These are phyloP conservation scores for Pisolithus tinctorius DNA, from an alignment of 768 basidiomycete genomes.

Conservation along the genomic window DNA sequence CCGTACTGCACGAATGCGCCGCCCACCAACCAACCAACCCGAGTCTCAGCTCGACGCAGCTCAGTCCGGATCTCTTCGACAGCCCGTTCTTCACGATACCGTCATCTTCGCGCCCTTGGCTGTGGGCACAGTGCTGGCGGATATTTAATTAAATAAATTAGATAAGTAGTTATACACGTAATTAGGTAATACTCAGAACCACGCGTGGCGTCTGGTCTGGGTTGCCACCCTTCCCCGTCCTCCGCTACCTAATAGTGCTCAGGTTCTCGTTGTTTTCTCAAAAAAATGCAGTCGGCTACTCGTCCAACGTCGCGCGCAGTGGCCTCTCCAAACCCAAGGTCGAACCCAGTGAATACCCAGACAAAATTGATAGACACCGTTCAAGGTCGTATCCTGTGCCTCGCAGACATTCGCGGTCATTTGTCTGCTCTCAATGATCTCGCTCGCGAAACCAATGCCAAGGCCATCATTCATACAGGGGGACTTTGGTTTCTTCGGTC, in stretches of 20 bases:
- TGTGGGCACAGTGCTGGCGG: background rate
- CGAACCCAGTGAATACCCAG: conserved; percentile 59
- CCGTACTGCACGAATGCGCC: background rate
- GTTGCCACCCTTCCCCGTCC: background rate
- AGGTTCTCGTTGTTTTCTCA: conserved; percentile 1
- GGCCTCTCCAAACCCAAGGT: conserved; percentile 47
- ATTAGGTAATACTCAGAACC: conserved; percentile 19
- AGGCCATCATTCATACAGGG: conserved; percentile 96
- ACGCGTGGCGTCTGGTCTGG: background rate
- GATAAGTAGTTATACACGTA: no score
- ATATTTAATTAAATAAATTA: background rate
- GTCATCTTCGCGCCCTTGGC: background rate
- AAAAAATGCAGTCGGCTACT: conserved; percentile 48
- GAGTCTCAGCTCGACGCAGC: no score
- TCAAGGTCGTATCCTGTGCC: conserved; percentile 87
- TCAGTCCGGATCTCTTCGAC: background rate
- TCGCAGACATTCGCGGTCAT: conserved; percentile 90
- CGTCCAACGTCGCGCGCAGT: conserved; percentile 55
- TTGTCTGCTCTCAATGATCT: conserved; percentile 86
- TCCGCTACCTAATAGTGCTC: background rate
- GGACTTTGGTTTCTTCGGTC: conserved; percentile 98
- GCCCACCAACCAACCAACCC: background rate
- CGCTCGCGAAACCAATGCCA: conserved; percentile 81
- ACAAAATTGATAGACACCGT: conserved; percentile 72
- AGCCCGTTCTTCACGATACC: background rate